Evolutionary conservation across 2,329 filamentous ascomycete genomes (phyloP), one percentile per base, ranked within the genome.

Genomic region (Aureobasidium musti): DNA sequence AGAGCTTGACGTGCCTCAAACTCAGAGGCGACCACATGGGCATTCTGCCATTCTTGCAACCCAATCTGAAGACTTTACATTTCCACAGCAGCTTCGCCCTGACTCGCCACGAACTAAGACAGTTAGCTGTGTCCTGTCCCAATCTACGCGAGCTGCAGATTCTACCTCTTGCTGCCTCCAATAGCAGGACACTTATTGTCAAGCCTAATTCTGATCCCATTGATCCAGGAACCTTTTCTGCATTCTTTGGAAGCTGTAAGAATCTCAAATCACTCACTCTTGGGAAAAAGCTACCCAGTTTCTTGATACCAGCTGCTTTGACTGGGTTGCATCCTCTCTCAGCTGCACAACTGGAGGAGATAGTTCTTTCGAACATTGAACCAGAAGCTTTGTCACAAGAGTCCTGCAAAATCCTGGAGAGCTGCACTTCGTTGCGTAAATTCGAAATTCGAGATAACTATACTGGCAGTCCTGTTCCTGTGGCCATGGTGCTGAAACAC

Each of bases 31-130:
- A 39, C 33, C 53, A 56, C 23, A 39, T 26, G 13, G 35, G 35
- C 33, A 56, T 56, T 11, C 26, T 56, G 6, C 53, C 53, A 10
- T 56, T 56, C 30, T 35, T 56, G 35, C 53, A 56, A 19, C 35
- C 53, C 4, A 56, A 56, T 6, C 33, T 56, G 11, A 28, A 41
- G 21, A 26, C 33, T 1, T 7, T 56, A 11, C 3, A 14, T 7
- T 41, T 56, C 8, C 13, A 13, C 2, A 21, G 35, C 53, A 56
- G 14, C 53, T 56, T 56, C 7, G 6, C 13, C 3, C 21, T 41
- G 21, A 56, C 33, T 19, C 21, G 21, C 11, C 21, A 19, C 26
- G 53, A 56, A 56, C 5, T 56, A 3, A 19, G 19, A 3, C 53
- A 56, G 6, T 41, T 56, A 35, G 5, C 21, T 26, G 19, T 19